A percentile compares a stretch with the other conserved stretches of the same genome.
phyloP scores from a whole-genome alignment of 305 asterid genomes.

The Fraxinus dipetala region DNA sequence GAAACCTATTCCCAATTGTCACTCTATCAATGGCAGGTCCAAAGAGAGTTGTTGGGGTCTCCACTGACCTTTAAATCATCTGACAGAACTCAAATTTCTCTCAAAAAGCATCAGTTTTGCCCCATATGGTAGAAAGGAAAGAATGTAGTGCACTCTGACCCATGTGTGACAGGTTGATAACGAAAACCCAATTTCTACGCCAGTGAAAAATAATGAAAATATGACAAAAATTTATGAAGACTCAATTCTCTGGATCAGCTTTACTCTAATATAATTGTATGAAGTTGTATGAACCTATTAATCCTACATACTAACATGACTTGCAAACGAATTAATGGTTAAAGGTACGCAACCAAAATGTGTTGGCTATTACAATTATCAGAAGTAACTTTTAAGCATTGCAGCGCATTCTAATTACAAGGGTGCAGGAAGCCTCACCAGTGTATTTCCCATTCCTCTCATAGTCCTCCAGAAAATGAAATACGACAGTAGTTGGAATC shows the following conservation, averaged over 20 bases:
- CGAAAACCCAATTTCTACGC: neutral
- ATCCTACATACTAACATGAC: neutral
- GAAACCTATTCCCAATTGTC: neutral
- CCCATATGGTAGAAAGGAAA: constrained; percentile 2
- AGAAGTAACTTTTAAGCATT: neutral
- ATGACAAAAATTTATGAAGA: neutral
- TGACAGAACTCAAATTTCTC: neutral
- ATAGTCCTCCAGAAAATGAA: constrained; percentile 97
- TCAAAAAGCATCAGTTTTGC: neutral
- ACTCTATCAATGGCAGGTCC: neutral
- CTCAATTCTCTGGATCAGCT: neutral
- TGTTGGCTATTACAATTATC: neutral
- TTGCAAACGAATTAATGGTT: neutral
- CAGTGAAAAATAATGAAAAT: neutral
- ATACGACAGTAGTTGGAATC: constrained; percentile 87
- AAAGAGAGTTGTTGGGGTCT: neutral
- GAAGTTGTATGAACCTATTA: neutral
- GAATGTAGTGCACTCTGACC: neutral
- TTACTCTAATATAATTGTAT: neutral
- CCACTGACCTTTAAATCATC: neutral
- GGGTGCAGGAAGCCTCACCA: constrained; percentile 50
- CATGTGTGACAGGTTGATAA: constrained; percentile 4
- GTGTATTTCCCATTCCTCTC: constrained; percentile 88
- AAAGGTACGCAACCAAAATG: neutral
- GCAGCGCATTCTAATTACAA: constrained; percentile 13